phyloP scores from a whole-genome alignment of 2,329 filamentous ascomycete genomes.

The Claviceps citrina region DNA sequence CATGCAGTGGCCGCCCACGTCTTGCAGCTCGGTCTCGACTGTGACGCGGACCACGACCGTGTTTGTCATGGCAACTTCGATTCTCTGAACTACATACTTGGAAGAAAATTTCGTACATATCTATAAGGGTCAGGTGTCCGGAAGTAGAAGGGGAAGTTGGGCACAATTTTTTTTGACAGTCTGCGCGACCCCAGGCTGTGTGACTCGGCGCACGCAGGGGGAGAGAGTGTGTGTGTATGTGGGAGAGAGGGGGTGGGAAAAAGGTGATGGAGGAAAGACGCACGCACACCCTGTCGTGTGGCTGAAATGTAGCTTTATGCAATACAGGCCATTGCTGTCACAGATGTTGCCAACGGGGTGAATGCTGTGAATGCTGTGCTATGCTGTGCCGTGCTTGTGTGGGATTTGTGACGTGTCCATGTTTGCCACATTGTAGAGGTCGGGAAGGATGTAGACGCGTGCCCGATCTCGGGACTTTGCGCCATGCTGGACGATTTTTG shows the following conservation, averaged over 20 bases:
- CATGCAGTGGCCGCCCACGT: background rate
- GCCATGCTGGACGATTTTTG: too few species aligned
- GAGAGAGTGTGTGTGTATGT: too few species aligned
- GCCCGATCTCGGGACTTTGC: too few species aligned
- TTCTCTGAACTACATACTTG: conserved; percentile 10
- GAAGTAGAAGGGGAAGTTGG: background rate
- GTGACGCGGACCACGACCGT: conserved; percentile 11
- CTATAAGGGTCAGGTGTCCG: conserved; percentile 2
- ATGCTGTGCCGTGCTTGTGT: background rate
- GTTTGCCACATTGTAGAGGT: too few species aligned
- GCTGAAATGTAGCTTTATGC: conserved; percentile 1
- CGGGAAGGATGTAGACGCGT: too few species aligned
- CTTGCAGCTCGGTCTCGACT: conserved; percentile 7
- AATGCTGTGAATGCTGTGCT: background rate
- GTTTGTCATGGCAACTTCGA: conserved; percentile 8
- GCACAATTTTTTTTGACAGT: conserved; percentile 1
- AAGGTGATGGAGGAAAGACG: background rate
- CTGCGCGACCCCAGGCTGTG: too few species aligned
- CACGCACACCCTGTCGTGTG: background rate
- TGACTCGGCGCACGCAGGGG: background rate
- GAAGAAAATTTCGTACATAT: conserved; percentile 7
- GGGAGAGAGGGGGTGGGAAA: background rate
- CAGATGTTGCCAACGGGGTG: too few species aligned
- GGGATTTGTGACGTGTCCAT: background rate
- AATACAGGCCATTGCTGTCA: background rate